Base-by-base conservation (phyloP, 2,329 filamentous ascomycete species). In the Didymella segeticola region DNA sequence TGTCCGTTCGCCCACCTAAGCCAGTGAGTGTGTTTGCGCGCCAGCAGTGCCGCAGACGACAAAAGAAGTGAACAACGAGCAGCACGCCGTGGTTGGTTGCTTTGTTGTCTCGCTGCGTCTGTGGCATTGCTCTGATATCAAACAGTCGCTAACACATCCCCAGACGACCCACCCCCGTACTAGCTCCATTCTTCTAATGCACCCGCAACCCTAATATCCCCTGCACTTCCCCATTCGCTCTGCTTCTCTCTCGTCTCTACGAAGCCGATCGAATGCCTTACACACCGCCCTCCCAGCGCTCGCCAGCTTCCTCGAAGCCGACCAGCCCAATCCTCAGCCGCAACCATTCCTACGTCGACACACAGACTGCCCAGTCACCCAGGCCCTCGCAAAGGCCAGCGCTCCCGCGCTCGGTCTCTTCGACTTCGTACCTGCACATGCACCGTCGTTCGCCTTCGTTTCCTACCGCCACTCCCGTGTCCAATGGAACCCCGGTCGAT, bases 271-370 rank as follows among this genome's bases (percentile, higher is more conserved):
- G 83, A 80, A 95, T 95, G 90, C 90, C 90, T 86, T 95, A 95
- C 81, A 95, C 90, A 76, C 90, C 90, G 57, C 90, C 90, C 60
- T 85, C 87, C 67, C 84, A 84, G 76, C 79, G 80, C 75, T 85
- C 83, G 65, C 84, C 84, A 74, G 79, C 80, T 67, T 78, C 81
- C 63, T 84, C 84, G 53, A 82, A 81, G 71, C 74, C 79, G 45
- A 78, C 72, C 66, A 82, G 79, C 61, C 82, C 80, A 60, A 75
- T 71, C 48, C 67, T 79, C 65, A 82, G 76, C 69, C 78, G 80
- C 53, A 78, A 75, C 59, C 77, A 82, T 63, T 83, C 82, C 51
- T 82, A 81, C 66, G 70, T 72, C 69, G 76, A 78, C 56, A 75
- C 77, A 48, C 72, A 67, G 42, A 60, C 61, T 53, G 67, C 62